Base-by-base conservation (phyloP, 2,329 filamentous ascomycete genomes). In the Acrodontium crateriforme region DNA sequence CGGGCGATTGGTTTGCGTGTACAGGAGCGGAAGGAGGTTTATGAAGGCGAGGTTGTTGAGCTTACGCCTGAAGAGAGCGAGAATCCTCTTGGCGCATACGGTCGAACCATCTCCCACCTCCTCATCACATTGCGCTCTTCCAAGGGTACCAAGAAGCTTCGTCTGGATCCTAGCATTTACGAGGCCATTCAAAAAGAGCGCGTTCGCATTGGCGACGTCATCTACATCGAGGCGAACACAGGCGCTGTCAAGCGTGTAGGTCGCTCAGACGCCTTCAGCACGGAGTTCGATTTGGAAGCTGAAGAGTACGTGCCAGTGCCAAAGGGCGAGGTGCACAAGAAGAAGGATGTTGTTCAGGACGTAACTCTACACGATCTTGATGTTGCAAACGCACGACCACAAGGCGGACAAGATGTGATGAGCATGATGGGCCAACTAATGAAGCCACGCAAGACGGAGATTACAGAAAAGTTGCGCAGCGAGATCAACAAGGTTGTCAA, bases 371-470 rank as follows among this genome's bases (percentile, higher is more conserved):
- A 98, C 56, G 89, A 98, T 52, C 66, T 98, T 31, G 89, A 98
- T 50, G 78, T 95, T 38, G 89, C 89, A 40, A 98, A 98, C 49
- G 80, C 89, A 9, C 69, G 87, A 47, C 89, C 89, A 4, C 84
- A 95, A 62, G 89, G 89, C 29, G 89, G 89, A 24, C 89, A 98
- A 65, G 89, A 98, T 56, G 92, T 98, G 42, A 95, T 98, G 85
- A 94, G 85, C 63, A 95, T 98, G 89, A 95, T 98, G 87, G 89
- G 89, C 47, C 89, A 98, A 59, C 63, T 98, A 50, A 94, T 95
- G 84, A 95, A 95, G 69, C 89, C 89, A 37, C 91, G 91, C 65
- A 94, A 94, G 75, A 98, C 89, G 5, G 89, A 98, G 56, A 95
- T 98, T 50, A 98, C 89, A 16, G 89, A 98, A 59, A 98, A 98